Conservation (phyloP, 306 rosid genomes). For the Psophocarpus tetragonolobus region DNA sequence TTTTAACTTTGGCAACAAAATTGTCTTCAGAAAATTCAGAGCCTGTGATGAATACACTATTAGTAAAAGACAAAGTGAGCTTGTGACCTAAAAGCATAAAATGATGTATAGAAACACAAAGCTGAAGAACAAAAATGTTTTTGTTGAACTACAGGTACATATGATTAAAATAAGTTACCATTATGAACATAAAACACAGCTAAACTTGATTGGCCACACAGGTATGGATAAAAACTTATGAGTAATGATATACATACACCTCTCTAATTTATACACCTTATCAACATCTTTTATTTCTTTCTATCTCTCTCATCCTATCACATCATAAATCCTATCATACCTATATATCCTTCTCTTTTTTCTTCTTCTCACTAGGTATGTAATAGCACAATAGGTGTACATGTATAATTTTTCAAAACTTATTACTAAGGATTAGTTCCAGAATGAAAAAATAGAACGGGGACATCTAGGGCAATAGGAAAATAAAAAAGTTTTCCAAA, state of each 20-base stretch:
- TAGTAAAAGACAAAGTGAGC: conserved; percentile 12
- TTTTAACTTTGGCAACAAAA: conserved; percentile 85
- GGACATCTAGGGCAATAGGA: background rate
- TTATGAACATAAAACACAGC: background rate
- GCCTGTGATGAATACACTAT: conserved; percentile 47
- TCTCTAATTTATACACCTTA: too few relatives aligned
- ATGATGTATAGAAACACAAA: conserved; percentile 1
- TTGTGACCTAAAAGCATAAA: conserved; percentile 11
- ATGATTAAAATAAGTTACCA: background rate
- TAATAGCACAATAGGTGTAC: too few relatives aligned
- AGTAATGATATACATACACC: too few relatives aligned
- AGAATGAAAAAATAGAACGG: background rate
- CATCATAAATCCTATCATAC: too few relatives aligned
- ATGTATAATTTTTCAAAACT: too few relatives aligned
- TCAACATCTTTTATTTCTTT: too few relatives aligned
- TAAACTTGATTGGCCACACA: conserved; percentile 17
- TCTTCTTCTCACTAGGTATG: too few relatives aligned
- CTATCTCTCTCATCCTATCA: too few relatives aligned
- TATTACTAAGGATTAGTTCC: background rate
- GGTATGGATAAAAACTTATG: background rate
- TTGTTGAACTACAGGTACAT: background rate
- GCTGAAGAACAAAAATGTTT: background rate
- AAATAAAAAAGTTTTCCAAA: background rate
- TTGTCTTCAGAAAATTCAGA: conserved; percentile 89
- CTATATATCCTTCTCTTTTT: too few relatives aligned